Conservation (phyloP, 2,329 filamentous ascomycete species). For the Colletotrichum sp. region DNA sequence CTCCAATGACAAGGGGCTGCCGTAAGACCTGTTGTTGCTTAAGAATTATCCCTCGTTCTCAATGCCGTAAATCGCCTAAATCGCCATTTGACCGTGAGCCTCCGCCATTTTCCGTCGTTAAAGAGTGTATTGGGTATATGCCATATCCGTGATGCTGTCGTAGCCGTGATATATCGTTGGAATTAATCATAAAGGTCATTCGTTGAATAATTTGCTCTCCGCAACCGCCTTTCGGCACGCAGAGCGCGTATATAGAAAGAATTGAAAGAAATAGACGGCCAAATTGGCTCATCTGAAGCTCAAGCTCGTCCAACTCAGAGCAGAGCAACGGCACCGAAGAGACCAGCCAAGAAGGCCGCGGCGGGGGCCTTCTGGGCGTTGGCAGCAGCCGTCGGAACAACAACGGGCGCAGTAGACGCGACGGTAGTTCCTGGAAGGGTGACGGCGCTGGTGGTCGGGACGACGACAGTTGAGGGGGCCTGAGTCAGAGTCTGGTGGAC, state of each 20-base stretch:
- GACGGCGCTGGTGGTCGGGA: slow-evolving; percentile 33
- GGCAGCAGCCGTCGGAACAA: slow-evolving; percentile 33
- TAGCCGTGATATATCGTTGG: slow-evolving; percentile 7
- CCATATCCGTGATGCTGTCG: slow-evolving; percentile 13
- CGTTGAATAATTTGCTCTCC: background rate
- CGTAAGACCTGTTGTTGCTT: background rate
- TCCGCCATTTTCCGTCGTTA: background rate
- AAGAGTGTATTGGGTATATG: slow-evolving; percentile 8
- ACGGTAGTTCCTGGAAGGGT: slow-evolving; percentile 29
- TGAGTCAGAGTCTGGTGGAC: slow-evolving; percentile 26
- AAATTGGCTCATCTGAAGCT: background rate
- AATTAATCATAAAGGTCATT: background rate
- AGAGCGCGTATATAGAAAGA: background rate
- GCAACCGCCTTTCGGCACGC: background rate
- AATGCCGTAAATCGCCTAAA: background rate
- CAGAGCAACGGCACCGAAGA: slow-evolving; percentile 42
- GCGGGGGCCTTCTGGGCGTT: slow-evolving; percentile 36
- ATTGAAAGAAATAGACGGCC: background rate
- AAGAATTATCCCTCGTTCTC: background rate
- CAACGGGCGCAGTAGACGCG: slow-evolving; percentile 23
- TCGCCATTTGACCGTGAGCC: background rate
- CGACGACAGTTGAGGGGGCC: slow-evolving; percentile 31
- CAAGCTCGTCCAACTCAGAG: slow-evolving; percentile 27
- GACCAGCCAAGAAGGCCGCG: slow-evolving; percentile 41
- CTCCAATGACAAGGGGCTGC: background rate